A percentile compares a stretch with the other conserved stretches of the same genome.
Conservation (phyloP, 2,329 filamentous ascomycete genomes). For the Calonectria fujianensis region DNA sequence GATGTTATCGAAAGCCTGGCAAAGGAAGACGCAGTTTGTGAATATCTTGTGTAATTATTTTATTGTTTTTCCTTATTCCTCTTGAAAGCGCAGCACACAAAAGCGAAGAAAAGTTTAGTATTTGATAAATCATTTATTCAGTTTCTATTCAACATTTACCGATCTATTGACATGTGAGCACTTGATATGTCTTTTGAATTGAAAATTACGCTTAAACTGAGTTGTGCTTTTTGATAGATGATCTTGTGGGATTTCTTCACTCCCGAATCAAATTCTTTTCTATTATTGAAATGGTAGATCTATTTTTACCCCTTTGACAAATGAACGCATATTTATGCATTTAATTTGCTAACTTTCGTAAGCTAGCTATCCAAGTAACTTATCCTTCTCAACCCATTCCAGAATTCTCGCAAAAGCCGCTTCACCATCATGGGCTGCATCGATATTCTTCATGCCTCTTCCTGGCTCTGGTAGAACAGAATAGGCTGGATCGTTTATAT, state of each 20-base stretch:
- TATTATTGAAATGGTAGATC: neutral
- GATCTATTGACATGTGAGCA: neutral
- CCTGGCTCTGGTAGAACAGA: neutral
- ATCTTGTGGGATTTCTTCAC: neutral
- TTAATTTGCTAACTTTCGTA: too few species aligned
- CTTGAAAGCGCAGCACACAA: neutral
- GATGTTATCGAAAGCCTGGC: conserved; percentile 1
- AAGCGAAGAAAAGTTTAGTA: neutral
- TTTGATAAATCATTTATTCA: neutral
- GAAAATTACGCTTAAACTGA: neutral
- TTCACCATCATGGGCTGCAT: conserved; percentile 1
- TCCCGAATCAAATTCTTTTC: neutral
- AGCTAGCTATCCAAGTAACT: neutral
- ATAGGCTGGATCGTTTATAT: neutral
- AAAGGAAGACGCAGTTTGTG: neutral
- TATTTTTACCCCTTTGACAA: neutral
- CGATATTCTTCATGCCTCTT: neutral
- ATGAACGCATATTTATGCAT: neutral
- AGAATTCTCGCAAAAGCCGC: neutral
- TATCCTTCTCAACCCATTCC: neutral
- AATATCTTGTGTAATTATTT: neutral
- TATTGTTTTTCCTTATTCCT: neutral
- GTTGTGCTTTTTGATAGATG: neutral
- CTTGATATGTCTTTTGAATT: neutral
- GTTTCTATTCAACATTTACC: neutral